These are phyloP conservation scores for Beauveria caledonica DNA, from an alignment of 2,329 filamentous ascomycete genomes.

Conservation along the genomic window DNA sequence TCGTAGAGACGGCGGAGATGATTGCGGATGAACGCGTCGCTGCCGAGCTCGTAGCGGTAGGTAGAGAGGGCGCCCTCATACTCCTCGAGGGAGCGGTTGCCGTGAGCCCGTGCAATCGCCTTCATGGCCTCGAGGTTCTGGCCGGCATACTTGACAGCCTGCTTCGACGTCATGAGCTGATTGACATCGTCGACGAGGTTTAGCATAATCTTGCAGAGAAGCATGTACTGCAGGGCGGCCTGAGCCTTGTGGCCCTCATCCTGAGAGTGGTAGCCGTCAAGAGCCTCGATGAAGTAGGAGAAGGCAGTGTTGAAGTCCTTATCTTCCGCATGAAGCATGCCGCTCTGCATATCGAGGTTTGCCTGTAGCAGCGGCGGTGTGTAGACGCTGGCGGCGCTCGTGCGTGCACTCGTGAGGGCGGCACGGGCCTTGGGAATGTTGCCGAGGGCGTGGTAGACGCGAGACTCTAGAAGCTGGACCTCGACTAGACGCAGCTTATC, in stretches of 20 bases:
- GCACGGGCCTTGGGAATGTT: conserved; percentile 95
- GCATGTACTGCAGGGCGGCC: conserved; percentile 97
- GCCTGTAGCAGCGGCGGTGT: conserved; percentile 92
- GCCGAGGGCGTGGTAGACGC: conserved; percentile 93
- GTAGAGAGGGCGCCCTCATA: conserved; percentile 88
- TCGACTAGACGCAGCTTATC: conserved; percentile 98
- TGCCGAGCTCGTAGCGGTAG: conserved; percentile 89
- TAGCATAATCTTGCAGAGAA: conserved; percentile 99
- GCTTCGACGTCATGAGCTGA: conserved; percentile 88
- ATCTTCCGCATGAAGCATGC: conserved; percentile 97
- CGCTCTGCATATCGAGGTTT: conserved; percentile 97
- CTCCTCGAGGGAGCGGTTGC: conserved; percentile 91
- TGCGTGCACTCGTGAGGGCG: conserved; percentile 87
- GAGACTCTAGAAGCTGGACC: conserved; percentile 92
- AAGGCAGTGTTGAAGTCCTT: conserved; percentile 98
- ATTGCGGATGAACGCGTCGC: conserved; percentile 92
- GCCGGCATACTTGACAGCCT: conserved; percentile 91
- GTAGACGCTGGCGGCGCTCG: conserved; percentile 93
- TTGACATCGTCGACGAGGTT: conserved; percentile 96
- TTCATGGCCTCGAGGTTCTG: conserved; percentile 99
- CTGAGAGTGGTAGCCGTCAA: conserved; percentile 92
- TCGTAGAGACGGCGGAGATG: conserved; percentile 94
- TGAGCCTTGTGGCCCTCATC: conserved; percentile 86
- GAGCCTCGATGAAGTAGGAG: conserved; percentile 98
- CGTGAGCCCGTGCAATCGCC: conserved; percentile 89